Evolutionary conservation across 345 rosid species (phyloP).

Genomic region (Populus alba): DNA sequence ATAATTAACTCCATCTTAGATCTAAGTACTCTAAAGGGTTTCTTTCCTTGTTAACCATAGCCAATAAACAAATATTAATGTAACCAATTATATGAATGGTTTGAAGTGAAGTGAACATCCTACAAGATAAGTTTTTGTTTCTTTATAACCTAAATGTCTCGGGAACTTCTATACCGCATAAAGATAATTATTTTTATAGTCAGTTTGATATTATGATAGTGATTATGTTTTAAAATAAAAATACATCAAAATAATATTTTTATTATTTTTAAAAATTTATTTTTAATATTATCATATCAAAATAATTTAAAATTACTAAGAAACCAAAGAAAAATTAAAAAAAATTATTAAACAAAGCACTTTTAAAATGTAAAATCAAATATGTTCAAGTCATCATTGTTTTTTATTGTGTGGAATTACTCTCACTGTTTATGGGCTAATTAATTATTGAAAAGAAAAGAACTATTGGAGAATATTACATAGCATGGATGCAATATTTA

Average conservation of each 20-base stretch:
- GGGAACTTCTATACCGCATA: neutral
- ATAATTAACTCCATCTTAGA: neutral
- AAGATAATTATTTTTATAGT: neutral
- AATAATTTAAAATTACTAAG: too few relatives aligned
- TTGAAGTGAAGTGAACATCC: too few relatives aligned
- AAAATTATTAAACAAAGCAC: rapidly evolving
- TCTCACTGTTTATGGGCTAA: neutral
- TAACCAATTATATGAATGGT: neutral
- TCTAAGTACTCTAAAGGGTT: neutral
- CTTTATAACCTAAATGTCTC: neutral
- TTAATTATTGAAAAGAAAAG: too few relatives aligned
- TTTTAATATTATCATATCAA: rapidly evolving
- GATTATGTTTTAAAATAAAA: too few relatives aligned
- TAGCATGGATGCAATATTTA: neutral
- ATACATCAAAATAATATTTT: too few relatives aligned
- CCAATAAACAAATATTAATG: too few relatives aligned
- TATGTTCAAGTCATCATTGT: neutral
- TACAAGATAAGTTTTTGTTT: too few relatives aligned
- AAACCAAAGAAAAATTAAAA: too few relatives aligned
- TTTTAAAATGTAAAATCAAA: too few relatives aligned
- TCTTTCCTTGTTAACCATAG: neutral
- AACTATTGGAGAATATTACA: neutral
- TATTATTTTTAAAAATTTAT: too few relatives aligned
- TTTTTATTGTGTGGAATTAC: neutral
- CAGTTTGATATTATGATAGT: too few relatives aligned